Evolutionary conservation across 2,329 filamentous ascomycete species (phyloP).

Genomic region (Penicillium sp.): DNA sequence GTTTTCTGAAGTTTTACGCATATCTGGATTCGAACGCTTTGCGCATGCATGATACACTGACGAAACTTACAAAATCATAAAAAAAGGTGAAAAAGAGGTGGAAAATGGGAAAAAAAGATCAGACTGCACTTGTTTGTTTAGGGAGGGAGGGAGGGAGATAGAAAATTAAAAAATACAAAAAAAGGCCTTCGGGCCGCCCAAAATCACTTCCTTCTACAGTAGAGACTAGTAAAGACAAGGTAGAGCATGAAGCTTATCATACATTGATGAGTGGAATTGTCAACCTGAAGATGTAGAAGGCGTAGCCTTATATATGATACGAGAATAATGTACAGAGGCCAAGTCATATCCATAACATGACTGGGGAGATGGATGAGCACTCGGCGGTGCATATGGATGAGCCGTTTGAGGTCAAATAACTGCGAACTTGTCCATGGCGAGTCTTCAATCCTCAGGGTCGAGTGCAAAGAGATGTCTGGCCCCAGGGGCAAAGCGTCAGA

Average conservation of each 20-base stretch:
- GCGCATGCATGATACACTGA: neutral
- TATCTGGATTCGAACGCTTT: neutral
- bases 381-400: neutral
- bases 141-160: neutral
- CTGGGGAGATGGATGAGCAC: neutral
- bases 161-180: conserved; percentile 2
- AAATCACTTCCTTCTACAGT: neutral
- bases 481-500: too few species aligned
- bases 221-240: neutral
- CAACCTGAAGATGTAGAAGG: neutral
- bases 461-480: too few species aligned
- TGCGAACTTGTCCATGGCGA: too few species aligned
- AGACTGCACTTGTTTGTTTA: neutral
- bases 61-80: neutral
- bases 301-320: neutral
- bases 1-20: neutral
- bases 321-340: conserved; percentile 1
- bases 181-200: conserved; percentile 4
- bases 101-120: neutral
- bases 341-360: neutral
- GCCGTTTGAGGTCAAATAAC: too few species aligned
- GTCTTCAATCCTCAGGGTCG: too few species aligned
- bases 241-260: neutral
- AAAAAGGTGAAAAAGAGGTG: neutral
- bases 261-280: neutral